Evolutionary conservation across 345 rosid species (phyloP), one percentile per base, ranked within the genome.

Genomic region (Gossypium bickii): DNA sequence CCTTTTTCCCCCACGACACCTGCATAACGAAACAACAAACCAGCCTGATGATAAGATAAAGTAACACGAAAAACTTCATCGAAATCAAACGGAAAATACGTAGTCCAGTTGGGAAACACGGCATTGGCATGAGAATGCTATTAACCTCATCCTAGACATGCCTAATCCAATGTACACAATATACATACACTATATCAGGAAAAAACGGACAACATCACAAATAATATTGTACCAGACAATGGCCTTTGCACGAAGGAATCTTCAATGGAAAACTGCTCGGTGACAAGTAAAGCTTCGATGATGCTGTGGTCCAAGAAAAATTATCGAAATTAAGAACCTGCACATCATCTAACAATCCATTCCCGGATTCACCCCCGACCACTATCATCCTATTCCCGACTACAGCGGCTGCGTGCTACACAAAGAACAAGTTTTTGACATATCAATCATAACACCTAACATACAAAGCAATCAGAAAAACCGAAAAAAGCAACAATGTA

Each of bases 161-260:
- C 45, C 8, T 3, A 2, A 67, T 66, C 11, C 27, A 56, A 41
- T 49, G 55, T 41, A 16, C 56, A 34, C 41, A 34, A 5, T 34
- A 34, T 34, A 34, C 41, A 34, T 5, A 29, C 41, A 62, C 6
- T 7, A 1, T 63, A 55, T 53, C 34, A 12, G 48, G 9, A 38
- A 52, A 29, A 34, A 70, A 22, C 43, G 34, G 67, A 63, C 18
- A 29, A 72, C 16, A 57, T 52, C 67, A 75, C 47, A 73, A 20
- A 38, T 20, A 79, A 59, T 34, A 34, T 25, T 53, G 22, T 90
- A 95, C 99, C 97, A 95, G 83, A 83, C 93, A 77, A 73, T 95
- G 99, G 81, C 98, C 99, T 81, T 82, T 93, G 97, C 99, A 93
- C 47, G 97, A 85, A 81, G 97, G 99, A 72, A 95, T 95, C 87